Conservation (phyloP, 2,329 filamentous ascomycete genomes). For the Ustulina deusta region DNA sequence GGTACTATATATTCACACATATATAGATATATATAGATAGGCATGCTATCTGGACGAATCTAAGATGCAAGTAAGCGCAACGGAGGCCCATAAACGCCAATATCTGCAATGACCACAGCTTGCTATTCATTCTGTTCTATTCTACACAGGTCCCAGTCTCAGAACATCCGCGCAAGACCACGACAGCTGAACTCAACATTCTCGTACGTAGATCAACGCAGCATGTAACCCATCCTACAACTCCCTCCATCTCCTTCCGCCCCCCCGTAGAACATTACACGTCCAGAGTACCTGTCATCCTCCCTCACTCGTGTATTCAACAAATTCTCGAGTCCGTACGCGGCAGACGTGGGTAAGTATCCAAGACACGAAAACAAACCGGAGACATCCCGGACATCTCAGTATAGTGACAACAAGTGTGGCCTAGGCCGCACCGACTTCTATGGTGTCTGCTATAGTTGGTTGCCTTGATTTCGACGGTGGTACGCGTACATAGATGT, state of each 20-base stretch:
- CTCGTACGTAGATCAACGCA: not conserved
- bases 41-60: no score
- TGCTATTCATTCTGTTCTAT: no score
- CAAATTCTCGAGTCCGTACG: not conserved
- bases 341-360: not conserved
- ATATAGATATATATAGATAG: no score
- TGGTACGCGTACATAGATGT: not conserved
- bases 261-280: no score
- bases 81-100: no score
- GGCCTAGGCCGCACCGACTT: not conserved
- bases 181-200: not conserved
- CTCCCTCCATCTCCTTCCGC: no score
- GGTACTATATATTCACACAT: not conserved
- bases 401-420: not conserved
- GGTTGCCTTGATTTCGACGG: not conserved
- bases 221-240: not conserved
- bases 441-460: not conserved
- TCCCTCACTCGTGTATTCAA: not conserved
- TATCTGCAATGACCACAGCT: not conserved
- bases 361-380: not conserved
- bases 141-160: not conserved
- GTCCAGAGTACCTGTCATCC: not conserved
- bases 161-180: not conserved
- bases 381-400: not conserved
- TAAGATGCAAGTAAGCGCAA: no score